Percentiles rank a stretch among this genome's conserved stretches.
phyloP scores from a whole-genome alignment of 306 rosid species.

The Cucumis sativus region DNA sequence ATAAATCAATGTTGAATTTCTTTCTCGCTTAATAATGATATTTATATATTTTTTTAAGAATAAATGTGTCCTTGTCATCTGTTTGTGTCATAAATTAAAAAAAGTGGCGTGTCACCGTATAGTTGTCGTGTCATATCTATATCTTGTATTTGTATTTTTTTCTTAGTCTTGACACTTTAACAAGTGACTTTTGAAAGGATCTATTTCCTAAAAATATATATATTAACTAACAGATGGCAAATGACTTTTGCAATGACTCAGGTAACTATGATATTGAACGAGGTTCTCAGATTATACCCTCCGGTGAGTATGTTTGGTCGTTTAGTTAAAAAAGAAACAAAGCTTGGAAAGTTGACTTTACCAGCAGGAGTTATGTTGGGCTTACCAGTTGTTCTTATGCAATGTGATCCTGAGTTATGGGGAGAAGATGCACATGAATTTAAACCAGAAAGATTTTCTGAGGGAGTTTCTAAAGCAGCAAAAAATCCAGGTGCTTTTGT shows the following conservation, averaged over 20 bases:
- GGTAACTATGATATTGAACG: constrained; percentile 36
- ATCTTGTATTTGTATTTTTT: no score
- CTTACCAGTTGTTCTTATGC: constrained; percentile 23
- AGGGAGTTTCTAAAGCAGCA: constrained; percentile 38
- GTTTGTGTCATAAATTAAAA: no score
- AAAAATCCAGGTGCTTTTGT: constrained; percentile 22
- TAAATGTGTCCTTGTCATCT: no score
- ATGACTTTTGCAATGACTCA: constrained; percentile 2
- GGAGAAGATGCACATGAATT: constrained; percentile 43
- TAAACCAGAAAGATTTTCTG: constrained; percentile 48
- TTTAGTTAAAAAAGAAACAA: constrained; percentile 6
- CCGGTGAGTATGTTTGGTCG: neutral
- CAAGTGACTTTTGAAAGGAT: neutral
- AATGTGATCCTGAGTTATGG: constrained; percentile 34
- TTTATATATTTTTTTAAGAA: no score
- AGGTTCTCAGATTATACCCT: constrained; percentile 48
- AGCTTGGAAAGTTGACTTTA: constrained; percentile 24
- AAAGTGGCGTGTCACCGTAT: no score
- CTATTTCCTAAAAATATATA: neutral
- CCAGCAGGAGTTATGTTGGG: constrained; percentile 23
- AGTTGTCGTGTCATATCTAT: no score
- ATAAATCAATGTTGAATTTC: no score
- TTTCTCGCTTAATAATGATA: no score
- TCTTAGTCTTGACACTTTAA: neutral
- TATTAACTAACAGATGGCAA: neutral